Evolutionary conservation across 225 moss, liverwort and hornwort genomes (phyloP), one percentile per base, ranked within the genome.

Genomic region (Polytrichum formosum): DNA sequence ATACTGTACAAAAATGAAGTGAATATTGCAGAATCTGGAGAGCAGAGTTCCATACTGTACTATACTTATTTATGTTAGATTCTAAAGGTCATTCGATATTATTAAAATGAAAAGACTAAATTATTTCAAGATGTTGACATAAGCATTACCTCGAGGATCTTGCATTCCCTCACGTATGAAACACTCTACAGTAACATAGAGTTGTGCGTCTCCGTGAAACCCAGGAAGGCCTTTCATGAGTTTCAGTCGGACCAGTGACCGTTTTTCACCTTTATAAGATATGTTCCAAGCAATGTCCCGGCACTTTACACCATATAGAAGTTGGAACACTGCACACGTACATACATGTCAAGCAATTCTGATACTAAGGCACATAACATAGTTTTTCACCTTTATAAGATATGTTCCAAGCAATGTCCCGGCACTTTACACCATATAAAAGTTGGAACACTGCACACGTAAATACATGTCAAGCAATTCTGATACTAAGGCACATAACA

Each of bases 171-270:
- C 68, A 30, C 53, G 46, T 21, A 75, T 28, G 53, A 75, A 61
- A 62, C 62, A 75, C 63, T 75, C 75, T 5, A 75, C 68, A 10
- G 75, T 75, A 26, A 75, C 67, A 61, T 68, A 75, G 26, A 55
- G 28, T 37, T 68, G 75, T 27, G 33, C 17, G 19, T 75, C 75
- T 21, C 67, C 31, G 6, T 63, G 35, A 27, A 75, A 53, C n/a
- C 75, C 75, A 25, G 68, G 75, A 25, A 63, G 10, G 10, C 75
- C 75, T 68, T 63, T 75, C 16, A 59, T 29, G 63, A 75, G 68
- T 53, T 62, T 75, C 28, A 75, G 37, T 27, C 75, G 37, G 20
- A 69, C 29, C 7, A 63, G 68, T 13, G n/a, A 28, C 27, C 1
- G 21, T 28, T 62, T n/a, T 26, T 21, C 62, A 27, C 61, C 62